Conservation (phyloP, 176 grass and related monocot genomes). For the Poa pratensis region DNA sequence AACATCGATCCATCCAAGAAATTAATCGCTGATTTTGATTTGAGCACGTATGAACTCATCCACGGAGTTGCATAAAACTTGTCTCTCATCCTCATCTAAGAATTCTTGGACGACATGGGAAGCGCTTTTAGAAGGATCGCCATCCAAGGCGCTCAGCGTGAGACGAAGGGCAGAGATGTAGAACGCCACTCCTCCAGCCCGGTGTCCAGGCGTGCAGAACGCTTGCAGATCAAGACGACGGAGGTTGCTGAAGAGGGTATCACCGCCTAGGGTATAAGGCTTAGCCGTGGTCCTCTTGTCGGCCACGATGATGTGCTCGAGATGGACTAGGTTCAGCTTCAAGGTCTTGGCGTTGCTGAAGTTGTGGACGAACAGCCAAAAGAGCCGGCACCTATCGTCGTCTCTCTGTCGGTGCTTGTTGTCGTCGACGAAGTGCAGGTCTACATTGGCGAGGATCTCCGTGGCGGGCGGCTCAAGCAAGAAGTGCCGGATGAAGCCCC, state of each 20-base stretch:
- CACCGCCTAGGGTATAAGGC: neutral
- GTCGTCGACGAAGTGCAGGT: neutral
- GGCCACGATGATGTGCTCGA: neutral
- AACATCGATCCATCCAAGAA: too few species aligned
- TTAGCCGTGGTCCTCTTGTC: neutral
- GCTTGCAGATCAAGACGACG: neutral
- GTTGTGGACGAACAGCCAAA: neutral
- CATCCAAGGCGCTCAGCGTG: neutral
- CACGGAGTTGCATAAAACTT: neutral
- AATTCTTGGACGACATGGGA: neutral
- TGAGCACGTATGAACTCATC: neutral
- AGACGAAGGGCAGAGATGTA: neutral
- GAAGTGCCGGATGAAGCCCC: neutral
- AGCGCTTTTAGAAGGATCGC: neutral
- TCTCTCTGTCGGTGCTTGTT: neutral
- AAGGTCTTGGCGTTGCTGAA: neutral
- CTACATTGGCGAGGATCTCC: neutral
- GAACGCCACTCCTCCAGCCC: neutral
- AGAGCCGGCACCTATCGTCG: neutral
- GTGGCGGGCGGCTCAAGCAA: neutral
- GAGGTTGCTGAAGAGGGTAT: neutral
- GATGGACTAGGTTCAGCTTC: neutral
- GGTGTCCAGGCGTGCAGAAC: neutral
- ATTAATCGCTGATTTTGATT: too few species aligned
- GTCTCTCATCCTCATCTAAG: neutral